phyloP scores from a whole-genome alignment of 441 rosid genomes.

The Cnidoscolus chayamansa region DNA sequence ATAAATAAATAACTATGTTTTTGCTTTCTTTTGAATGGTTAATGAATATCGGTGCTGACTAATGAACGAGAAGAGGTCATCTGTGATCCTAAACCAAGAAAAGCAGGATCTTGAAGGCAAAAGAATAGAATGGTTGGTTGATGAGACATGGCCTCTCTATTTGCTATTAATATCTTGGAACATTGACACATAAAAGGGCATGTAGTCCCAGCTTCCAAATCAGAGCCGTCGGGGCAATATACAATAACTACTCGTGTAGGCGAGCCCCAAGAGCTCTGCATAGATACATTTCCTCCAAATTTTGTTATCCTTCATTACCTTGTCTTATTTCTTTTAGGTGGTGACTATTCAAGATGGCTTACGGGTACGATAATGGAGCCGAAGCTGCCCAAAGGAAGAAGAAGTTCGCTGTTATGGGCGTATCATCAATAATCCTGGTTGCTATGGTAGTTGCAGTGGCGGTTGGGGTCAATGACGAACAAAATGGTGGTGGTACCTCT shows the following conservation, averaged over 20 bases:
- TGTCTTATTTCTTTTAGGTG: neutral
- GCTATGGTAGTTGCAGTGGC: conserved; percentile 65
- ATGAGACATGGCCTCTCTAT: too few relatives aligned
- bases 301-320: neutral
- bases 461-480: conserved; percentile 20
- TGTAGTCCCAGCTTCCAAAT: neutral
- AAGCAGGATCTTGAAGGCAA: too few relatives aligned
- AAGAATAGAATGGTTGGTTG: too few relatives aligned
- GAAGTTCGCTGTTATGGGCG: conserved; percentile 43
- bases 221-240: conserved; percentile 26
- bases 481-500: neutral
- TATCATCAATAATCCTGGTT: conserved; percentile 50
- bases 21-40: too few relatives aligned
- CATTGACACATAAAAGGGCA: too few relatives aligned
- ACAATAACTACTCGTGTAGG: neutral
- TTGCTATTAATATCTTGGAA: too few relatives aligned
- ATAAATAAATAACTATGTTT: too few relatives aligned
- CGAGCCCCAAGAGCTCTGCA: conserved; percentile 21
- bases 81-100: too few relatives aligned
- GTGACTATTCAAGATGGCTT: conserved; percentile 14
- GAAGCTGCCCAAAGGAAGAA: conserved; percentile 28
- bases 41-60: too few relatives aligned
- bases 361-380: neutral
- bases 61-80: too few relatives aligned
- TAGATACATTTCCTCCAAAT: neutral